Conservation (phyloP, 345 rosid genomes). For the Pugionium dolabratum region DNA sequence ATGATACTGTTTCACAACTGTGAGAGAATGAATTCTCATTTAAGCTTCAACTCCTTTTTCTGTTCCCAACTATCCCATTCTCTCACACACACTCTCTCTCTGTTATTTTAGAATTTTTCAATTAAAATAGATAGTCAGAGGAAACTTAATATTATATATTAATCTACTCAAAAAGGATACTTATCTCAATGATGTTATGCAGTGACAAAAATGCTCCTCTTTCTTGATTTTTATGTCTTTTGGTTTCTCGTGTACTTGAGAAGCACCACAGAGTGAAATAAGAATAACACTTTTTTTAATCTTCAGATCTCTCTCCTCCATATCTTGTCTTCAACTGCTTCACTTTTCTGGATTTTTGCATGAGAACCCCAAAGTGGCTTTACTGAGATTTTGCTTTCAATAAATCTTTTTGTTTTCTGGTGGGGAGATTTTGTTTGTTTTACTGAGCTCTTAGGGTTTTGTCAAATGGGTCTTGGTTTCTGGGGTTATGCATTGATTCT, state of each 20-base stretch:
- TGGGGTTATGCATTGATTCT: slow-evolving; percentile 57
- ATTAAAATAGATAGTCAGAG: slow-evolving; percentile 15
- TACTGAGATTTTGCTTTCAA: slow-evolving; percentile 26
- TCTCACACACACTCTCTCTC: slow-evolving; percentile 9
- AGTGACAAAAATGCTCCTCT: slow-evolving; percentile 48
- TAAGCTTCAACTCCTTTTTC: slow-evolving; percentile 35
- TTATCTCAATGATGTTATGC: slow-evolving; percentile 30
- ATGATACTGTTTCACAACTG: slow-evolving; percentile 30
- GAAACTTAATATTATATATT: slow-evolving; percentile 24
- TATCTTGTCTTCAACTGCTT: slow-evolving; percentile 28
- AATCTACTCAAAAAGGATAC: slow-evolving; percentile 7
- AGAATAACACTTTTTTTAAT: slow-evolving; percentile 28
- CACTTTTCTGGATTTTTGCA: slow-evolving; percentile 24
- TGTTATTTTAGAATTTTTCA: slow-evolving; percentile 1
- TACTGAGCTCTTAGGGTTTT: slow-evolving; percentile 9
- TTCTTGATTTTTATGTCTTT: slow-evolving; percentile 43
- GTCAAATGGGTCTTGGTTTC: slow-evolving; percentile 60
- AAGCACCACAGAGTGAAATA: slow-evolving; percentile 32
- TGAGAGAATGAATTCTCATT: slow-evolving; percentile 39
- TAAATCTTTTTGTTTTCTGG: neutral
- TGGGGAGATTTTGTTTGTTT: neutral
- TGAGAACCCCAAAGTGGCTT: slow-evolving; percentile 25
- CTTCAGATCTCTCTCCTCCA: slow-evolving; percentile 30
- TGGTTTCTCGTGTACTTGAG: slow-evolving; percentile 44
- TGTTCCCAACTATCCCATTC: slow-evolving; percentile 35